Evolutionary conservation across 129 eudicot genomes (phyloP).

Genomic region (Solidago caesia): DNA sequence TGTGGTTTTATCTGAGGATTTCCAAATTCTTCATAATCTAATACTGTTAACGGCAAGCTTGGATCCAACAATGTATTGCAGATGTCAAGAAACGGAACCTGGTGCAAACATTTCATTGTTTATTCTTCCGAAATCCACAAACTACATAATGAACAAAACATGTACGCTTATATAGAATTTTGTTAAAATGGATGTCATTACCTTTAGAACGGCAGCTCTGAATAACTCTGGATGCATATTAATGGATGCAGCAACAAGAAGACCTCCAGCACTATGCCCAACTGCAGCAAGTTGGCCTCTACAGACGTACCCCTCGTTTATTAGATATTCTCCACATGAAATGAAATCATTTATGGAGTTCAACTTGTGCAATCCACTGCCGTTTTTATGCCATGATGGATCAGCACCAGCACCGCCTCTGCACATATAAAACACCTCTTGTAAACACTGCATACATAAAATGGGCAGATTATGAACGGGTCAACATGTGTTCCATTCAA

Average conservation of each 20-base stretch:
- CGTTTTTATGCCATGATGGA: conserved; percentile 77
- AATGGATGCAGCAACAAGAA: conserved; percentile 70
- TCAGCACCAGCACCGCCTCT: conserved; percentile 88
- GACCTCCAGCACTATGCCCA: conserved; percentile 82
- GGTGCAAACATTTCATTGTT: conserved; percentile 7
- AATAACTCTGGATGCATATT: conserved; percentile 71
- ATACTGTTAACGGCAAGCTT: conserved; percentile 67
- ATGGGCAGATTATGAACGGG: neutral
- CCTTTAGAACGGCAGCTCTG: conserved; percentile 79
- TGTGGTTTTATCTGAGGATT: conserved; percentile 57
- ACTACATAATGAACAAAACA: neutral
- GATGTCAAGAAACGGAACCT: conserved; percentile 94
- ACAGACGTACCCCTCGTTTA: conserved; percentile 60
- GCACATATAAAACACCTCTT: conserved; percentile 26
- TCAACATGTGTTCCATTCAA: neutral
- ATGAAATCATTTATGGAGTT: conserved; percentile 80
- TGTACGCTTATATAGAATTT: neutral
- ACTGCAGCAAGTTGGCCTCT: conserved; percentile 57
- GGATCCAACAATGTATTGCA: conserved; percentile 84
- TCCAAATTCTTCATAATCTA: conserved; percentile 96
- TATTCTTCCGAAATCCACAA: neutral
- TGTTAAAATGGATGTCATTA: conserved; percentile 16
- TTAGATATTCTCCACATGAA: conserved; percentile 72
- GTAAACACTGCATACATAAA: neutral
- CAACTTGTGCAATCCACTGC: too few species aligned